Percentiles rank a stretch among this genome's conserved stretches.
Evolutionary conservation across 176 grass and related monocot genomes (phyloP).

Genomic region (Alopecurus myosuroides): DNA sequence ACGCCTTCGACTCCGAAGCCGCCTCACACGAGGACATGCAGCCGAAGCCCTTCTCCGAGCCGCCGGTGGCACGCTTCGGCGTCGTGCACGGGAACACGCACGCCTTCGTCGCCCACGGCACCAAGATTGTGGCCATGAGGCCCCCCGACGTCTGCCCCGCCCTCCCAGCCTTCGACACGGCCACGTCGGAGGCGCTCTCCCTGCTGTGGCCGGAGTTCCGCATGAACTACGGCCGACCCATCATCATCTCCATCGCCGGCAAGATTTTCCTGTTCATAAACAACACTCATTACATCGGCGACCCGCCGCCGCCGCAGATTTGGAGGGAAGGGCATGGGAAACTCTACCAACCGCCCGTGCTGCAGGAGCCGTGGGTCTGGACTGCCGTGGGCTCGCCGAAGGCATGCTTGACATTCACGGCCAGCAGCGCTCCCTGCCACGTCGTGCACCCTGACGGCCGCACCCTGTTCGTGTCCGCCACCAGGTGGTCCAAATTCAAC

Average conservation of each 20-base stretch:
- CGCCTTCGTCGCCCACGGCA: constrained; percentile 13
- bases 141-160: not conserved
- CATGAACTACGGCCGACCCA: not conserved
- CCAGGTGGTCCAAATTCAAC: not conserved
- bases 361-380: constrained; percentile 8
- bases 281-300: not conserved
- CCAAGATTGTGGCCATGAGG: constrained; percentile 23
- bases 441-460: not conserved
- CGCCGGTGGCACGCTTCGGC: not conserved
- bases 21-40: not conserved
- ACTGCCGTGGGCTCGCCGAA: not conserved
- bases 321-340: not conserved
- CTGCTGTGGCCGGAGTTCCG: not conserved
- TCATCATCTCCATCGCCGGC: not conserved
- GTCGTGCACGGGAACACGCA: not conserved
- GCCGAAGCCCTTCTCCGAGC: not conserved
- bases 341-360: not conserved
- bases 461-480: constrained; percentile 3
- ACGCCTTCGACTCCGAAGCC: not conserved
- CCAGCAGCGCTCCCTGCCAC: not conserved
- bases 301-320: not conserved
- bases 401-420: not conserved
- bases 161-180: constrained; percentile 5
- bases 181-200: not conserved
- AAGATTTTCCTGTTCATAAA: not conserved